Evolutionary conservation across 2,329 filamentous ascomycete genomes (phyloP).

Genomic region (Botrytis pseudocinerea): DNA sequence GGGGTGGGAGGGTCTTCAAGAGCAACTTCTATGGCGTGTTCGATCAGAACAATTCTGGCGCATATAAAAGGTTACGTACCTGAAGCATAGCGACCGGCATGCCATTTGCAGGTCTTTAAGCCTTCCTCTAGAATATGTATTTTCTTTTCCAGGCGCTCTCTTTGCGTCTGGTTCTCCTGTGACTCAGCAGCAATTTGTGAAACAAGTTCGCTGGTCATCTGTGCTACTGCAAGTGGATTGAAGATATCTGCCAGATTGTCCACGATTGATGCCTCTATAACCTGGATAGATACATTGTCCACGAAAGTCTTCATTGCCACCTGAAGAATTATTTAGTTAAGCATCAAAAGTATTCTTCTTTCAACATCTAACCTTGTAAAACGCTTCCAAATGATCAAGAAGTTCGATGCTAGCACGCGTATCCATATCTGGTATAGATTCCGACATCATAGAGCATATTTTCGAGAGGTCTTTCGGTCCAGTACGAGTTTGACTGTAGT

Average conservation of each 20-base stretch:
- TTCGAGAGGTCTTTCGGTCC: not conserved
- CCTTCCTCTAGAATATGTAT: not conserved
- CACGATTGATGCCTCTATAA: not conserved
- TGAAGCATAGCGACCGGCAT: not conserved
- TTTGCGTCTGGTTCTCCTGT: not conserved
- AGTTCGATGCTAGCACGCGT: not conserved
- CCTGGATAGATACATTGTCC: not conserved
- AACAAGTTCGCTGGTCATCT: not conserved
- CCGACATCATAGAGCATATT: not conserved
- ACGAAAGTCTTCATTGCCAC: not conserved
- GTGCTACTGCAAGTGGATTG: not conserved
- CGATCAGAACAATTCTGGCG: not conserved
- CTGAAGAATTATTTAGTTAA: not conserved
- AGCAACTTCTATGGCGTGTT: not conserved
- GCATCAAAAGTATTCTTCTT: not conserved
- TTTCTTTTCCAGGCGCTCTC: not conserved
- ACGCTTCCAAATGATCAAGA: not conserved
- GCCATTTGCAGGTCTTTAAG: not conserved
- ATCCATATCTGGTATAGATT: not conserved
- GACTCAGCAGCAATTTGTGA: not conserved
- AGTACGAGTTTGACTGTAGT: not conserved
- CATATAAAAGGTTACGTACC: not conserved
- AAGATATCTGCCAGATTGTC: not conserved
- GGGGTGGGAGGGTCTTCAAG: not conserved
- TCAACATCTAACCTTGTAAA: not conserved